Percentiles rank a stretch among this genome's conserved stretches.
Evolutionary conservation across 2,329 filamentous ascomycete species (phyloP).

Genomic region (Talaromyces islandicus): DNA sequence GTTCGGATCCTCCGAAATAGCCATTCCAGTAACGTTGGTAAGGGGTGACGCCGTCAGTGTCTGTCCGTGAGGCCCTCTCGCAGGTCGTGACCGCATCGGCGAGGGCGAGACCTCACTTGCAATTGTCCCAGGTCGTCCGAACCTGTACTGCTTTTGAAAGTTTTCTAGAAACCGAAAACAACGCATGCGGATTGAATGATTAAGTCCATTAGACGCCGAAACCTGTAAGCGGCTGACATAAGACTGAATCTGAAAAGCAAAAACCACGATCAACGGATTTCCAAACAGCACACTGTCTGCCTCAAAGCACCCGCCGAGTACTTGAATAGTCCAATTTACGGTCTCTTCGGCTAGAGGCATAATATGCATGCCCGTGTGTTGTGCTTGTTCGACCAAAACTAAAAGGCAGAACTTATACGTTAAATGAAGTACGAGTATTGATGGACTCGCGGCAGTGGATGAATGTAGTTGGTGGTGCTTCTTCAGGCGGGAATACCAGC

Average conservation of each 20-base stretch:
- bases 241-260: slow-evolving; percentile 3
- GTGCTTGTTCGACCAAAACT: slow-evolving; percentile 3
- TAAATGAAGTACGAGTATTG: slow-evolving; percentile 7
- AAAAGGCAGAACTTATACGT: slow-evolving; percentile 9
- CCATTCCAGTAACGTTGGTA: background rate
- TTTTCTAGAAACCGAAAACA: background rate
- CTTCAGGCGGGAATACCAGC: slow-evolving; percentile 6
- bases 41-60: background rate
- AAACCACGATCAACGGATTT: slow-evolving; percentile 5
- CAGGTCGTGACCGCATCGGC: background rate
- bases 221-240: background rate
- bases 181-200: background rate
- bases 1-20: background rate
- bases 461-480: slow-evolving; percentile 11
- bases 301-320: slow-evolving; percentile 5
- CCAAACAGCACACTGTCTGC: background rate
- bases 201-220: background rate
- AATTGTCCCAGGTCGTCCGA: background rate
- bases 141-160: slow-evolving; percentile 1
- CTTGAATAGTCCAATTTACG: background rate
- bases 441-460: slow-evolving; percentile 1
- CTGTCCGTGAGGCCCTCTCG: background rate
- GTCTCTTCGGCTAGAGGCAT: slow-evolving; percentile 2
- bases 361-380: background rate
- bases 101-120: background rate